Conservation (phyloP, 108 stramenopile genomes). For the Discostella pseudostelligera region DNA sequence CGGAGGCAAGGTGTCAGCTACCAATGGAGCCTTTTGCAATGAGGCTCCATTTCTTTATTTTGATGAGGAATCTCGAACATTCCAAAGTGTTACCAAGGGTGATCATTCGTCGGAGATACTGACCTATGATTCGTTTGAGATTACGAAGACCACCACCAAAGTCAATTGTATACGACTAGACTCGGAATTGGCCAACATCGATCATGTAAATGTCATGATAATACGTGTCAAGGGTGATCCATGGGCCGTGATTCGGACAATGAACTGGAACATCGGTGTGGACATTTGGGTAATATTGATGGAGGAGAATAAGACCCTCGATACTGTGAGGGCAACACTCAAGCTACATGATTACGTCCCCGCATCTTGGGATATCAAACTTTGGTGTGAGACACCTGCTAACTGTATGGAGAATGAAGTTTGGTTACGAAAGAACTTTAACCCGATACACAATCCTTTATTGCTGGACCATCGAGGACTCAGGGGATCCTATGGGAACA, state of each 20-base stretch:
- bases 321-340: conserved; percentile 36
- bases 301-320: conserved; percentile 36
- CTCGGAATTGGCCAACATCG: conserved; percentile 22
- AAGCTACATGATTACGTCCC: conserved; percentile 49
- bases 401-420: conserved; percentile 55
- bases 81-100: conserved; percentile 17
- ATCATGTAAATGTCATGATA: conserved; percentile 51
- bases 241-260: conserved; percentile 45
- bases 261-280: conserved; percentile 53
- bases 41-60: conserved; percentile 25
- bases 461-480: conserved; percentile 18
- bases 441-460: conserved; percentile 15
- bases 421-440: conserved; percentile 52
- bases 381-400: conserved; percentile 48
- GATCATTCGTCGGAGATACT: conserved; percentile 30
- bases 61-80: conserved; percentile 21
- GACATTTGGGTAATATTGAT: conserved; percentile 52
- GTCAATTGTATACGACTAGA: conserved; percentile 43
- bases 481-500: conserved; percentile 12
- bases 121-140: conserved; percentile 3
- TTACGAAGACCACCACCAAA: conserved; percentile 9
- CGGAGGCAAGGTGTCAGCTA: conserved; percentile 21
- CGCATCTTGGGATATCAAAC: conserved; percentile 57
- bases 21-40: conserved; percentile 49
- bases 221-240: conserved; percentile 51